These are phyloP conservation scores for Harringtonia lauricola DNA, from an alignment of 2,329 filamentous ascomycete species.

Conservation along the genomic window DNA sequence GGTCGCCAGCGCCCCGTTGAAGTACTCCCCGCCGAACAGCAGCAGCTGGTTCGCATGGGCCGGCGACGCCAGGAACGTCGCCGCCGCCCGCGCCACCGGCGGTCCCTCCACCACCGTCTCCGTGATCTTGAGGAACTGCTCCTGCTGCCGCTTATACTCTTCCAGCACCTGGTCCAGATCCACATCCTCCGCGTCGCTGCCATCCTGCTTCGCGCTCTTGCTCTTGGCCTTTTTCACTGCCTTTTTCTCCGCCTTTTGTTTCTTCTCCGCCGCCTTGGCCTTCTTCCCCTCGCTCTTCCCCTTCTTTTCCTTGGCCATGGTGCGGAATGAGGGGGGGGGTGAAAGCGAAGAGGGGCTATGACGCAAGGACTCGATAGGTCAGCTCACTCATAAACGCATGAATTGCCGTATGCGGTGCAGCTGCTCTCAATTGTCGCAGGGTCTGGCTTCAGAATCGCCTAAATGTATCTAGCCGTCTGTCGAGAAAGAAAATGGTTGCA, in stretches of 20 bases:
- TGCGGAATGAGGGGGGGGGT: no score
- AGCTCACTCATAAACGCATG: no score
- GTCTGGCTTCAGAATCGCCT: no score
- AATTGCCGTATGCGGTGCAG: no score
- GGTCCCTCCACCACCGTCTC: conserved; percentile 62
- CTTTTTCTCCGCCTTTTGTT: conserved; percentile 77
- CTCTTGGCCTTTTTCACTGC: conserved; percentile 73
- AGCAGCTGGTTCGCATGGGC: conserved; percentile 80
- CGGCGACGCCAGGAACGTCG: conserved; percentile 75
- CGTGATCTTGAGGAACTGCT: conserved; percentile 87
- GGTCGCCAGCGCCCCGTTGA: conserved; percentile 76
- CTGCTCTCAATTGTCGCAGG: no score
- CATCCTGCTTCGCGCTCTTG: conserved; percentile 59
- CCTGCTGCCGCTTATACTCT: conserved; percentile 86
- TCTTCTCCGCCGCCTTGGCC: conserved; percentile 47
- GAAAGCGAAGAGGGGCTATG: no score
- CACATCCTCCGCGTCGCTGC: conserved; percentile 83
- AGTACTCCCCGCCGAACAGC: conserved; percentile 91
- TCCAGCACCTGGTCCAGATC: conserved; percentile 90
- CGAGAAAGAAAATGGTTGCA: no score
- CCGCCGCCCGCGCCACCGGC: conserved; percentile 67
- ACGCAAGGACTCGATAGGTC: no score
- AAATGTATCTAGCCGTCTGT: no score
- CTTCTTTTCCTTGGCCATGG: conserved; percentile 36
- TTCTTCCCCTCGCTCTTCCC: conserved; percentile 30